These are phyloP conservation scores for Ophiostoma perfectum DNA, from an alignment of 2,329 filamentous ascomycete genomes.

Conservation along the genomic window DNA sequence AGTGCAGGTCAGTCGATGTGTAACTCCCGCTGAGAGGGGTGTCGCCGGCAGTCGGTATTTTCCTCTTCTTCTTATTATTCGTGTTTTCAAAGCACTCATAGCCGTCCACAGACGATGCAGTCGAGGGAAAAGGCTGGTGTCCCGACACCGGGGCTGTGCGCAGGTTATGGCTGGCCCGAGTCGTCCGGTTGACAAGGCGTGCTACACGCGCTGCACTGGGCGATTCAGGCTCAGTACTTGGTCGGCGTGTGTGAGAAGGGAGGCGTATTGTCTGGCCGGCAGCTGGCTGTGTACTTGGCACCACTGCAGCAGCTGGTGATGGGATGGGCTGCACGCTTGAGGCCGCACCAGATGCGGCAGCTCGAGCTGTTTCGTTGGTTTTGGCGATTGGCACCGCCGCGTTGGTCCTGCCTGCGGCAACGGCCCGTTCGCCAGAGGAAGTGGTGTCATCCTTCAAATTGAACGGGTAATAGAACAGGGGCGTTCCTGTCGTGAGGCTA, in stretches of 20 bases:
- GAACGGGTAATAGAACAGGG: conserved; percentile 71
- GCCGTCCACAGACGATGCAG: conserved; percentile 69
- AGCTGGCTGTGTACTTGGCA: neutral
- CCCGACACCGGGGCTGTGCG: conserved; percentile 29
- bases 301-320: neutral
- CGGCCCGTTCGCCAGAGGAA: conserved; percentile 40
- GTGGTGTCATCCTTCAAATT: conserved; percentile 44
- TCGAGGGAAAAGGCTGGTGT: conserved; percentile 53
- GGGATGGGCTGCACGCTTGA: neutral
- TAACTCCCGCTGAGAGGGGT: conserved; percentile 46
- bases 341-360: neutral
- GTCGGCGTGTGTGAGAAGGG: conserved; percentile 8
- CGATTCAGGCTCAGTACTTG: conserved; percentile 58
- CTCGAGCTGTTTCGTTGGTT: neutral
- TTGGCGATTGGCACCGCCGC: neutral
- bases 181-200: conserved; percentile 19
- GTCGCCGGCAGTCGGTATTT: conserved; percentile 86
- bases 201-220: conserved; percentile 17
- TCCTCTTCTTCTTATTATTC: conserved; percentile 98
- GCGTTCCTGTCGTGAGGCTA: conserved; percentile 62
- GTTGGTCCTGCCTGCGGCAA: neutral
- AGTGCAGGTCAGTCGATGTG: conserved; percentile 33
- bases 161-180: conserved; percentile 12
- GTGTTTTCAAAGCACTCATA: conserved; percentile 98
- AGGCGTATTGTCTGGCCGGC: neutral